Evolutionary conservation across 1,139 yeast species (phyloP).

Genomic region (Hemisphaericaspora lyxosophila): DNA sequence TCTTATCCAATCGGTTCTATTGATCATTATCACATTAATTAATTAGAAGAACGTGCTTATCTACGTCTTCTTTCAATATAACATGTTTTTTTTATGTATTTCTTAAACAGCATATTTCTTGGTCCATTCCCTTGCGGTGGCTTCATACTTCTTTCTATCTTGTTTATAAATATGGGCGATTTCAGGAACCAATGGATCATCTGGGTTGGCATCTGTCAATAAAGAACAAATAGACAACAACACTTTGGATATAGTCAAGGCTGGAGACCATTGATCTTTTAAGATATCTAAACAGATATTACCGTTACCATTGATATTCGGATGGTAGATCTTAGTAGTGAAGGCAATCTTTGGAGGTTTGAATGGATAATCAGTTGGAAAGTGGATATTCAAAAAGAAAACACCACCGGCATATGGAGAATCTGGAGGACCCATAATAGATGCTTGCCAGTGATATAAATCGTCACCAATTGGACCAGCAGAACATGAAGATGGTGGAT

Average conservation of each 20-base stretch:
- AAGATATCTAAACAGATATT: constrained; percentile 82
- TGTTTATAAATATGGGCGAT: constrained; percentile 96
- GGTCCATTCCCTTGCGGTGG: constrained; percentile 98
- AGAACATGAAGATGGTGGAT: constrained; percentile 98
- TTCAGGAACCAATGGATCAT: constrained; percentile 98
- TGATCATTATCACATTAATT: background rate
- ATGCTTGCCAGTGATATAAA: constrained; percentile 95
- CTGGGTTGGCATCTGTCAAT: constrained; percentile 97
- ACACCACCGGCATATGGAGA: constrained; percentile 94
- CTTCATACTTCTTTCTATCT: constrained; percentile 91
- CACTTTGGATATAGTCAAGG: constrained; percentile 85
- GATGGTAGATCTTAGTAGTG: constrained; percentile 88
- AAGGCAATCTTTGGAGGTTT: constrained; percentile 92
- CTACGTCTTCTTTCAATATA: background rate
- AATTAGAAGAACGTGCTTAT: background rate
- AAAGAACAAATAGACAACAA: constrained; percentile 85
- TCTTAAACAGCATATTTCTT: constrained; percentile 88
- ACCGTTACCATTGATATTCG: constrained; percentile 86
- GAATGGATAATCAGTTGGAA: constrained; percentile 94
- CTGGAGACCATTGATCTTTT: constrained; percentile 92
- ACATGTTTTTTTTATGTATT: background rate
- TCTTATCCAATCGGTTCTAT: background rate
- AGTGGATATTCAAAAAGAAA: constrained; percentile 84
- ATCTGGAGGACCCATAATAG: constrained; percentile 94
- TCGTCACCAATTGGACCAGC: constrained; percentile 99